These are phyloP conservation scores for Entomortierella lignicola DNA, from an alignment of 192 early-diverging fungal genomes.

Conservation along the genomic window DNA sequence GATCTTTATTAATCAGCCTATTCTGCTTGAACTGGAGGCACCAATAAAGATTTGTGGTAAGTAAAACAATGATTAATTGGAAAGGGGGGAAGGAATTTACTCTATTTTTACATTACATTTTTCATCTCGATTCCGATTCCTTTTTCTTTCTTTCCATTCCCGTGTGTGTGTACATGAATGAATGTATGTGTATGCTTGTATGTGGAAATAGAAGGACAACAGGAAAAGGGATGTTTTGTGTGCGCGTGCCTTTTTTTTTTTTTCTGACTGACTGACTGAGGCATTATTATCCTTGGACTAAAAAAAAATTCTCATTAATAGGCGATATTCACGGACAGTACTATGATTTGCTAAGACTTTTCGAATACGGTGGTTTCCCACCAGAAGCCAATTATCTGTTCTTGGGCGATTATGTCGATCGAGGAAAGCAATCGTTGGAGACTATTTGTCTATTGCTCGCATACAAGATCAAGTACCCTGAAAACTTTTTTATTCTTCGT, in stretches of 20 bases:
- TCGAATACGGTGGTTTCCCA: slow-evolving; percentile 97
- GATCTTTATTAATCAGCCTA: slow-evolving; percentile 92
- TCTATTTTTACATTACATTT: no score
- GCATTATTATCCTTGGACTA: no score
- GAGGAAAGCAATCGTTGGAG: slow-evolving; percentile 96
- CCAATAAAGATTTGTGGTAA: slow-evolving; percentile 95
- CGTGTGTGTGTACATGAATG: no score
- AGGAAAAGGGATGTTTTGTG: no score
- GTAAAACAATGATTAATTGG: slow-evolving; percentile 4
- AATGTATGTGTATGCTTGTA: no score
- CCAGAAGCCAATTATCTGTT: slow-evolving; percentile 98
- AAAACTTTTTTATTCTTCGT: slow-evolving; percentile 98
- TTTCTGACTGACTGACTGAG: no score
- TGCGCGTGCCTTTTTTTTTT: no score
- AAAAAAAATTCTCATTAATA: slow-evolving; percentile 13
- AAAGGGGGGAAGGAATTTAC: neutral
- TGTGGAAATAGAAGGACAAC: no score
- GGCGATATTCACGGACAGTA: slow-evolving; percentile 94
- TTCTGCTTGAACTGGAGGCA: slow-evolving; percentile 91
- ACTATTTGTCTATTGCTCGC: slow-evolving; percentile 97
- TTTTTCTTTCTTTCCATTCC: no score
- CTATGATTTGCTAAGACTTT: slow-evolving; percentile 93
- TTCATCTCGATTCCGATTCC: no score
- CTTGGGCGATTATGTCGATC: slow-evolving; percentile 97
- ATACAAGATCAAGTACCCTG: slow-evolving; percentile 99